phyloP scores from a whole-genome alignment of 2,329 filamentous ascomycete species.

The Gnomoniopsis sp. region DNA sequence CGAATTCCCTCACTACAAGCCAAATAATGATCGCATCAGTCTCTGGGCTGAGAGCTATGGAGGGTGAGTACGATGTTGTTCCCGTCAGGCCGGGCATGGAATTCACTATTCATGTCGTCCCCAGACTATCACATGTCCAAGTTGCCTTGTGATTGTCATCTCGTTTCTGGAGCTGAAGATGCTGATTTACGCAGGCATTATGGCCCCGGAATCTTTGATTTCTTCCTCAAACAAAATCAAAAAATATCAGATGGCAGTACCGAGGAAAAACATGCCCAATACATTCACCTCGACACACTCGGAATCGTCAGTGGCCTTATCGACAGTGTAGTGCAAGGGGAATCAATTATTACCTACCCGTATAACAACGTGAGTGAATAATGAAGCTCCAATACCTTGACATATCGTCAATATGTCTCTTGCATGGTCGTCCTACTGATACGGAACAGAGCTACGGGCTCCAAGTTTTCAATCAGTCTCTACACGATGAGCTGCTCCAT shows the following conservation, averaged over 20 bases:
- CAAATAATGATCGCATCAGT: constrained; percentile 27
- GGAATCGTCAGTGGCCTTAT: constrained; percentile 56
- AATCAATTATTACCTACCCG: constrained; percentile 46
- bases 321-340: constrained; percentile 45
- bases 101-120: no score
- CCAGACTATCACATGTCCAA: no score
- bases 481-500: constrained; percentile 41
- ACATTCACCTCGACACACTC: constrained; percentile 42
- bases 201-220: constrained; percentile 36
- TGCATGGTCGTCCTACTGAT: neutral
- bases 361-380: constrained; percentile 47
- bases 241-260: constrained; percentile 27
- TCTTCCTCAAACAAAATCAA: constrained; percentile 41
- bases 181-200: constrained; percentile 27
- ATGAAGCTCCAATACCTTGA: neutral
- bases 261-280: constrained; percentile 14
- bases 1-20: constrained; percentile 52
- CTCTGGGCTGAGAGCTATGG: constrained; percentile 20
- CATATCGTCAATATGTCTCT: neutral
- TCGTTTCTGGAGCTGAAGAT: neutral
- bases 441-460: constrained; percentile 40
- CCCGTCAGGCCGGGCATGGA: no score
- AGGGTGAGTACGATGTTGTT: neutral
- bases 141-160: neutral
- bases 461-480: constrained; percentile 43